Base-by-base conservation (phyloP, 257 asterid species). In the Lithospermum erythrorhizon region DNA sequence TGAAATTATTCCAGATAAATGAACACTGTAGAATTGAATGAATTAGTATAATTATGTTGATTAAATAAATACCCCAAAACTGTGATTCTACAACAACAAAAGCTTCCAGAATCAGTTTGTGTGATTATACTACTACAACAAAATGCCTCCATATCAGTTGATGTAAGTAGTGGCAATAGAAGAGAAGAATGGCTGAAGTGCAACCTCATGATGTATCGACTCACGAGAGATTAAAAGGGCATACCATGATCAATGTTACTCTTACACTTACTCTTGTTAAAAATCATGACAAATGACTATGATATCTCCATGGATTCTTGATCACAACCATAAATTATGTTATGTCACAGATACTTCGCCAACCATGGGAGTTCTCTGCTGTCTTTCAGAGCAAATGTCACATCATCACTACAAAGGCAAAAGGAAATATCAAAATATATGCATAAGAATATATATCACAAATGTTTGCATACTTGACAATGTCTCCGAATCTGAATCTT, bases 301-400 rank as follows among this genome's bases (percentile, higher is more conserved):
- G 3, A 14, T 11, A 41, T 41, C 49, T 41, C 49, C 17, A 11
- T 41, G 49, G 49, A 13, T 53, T 53, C 57, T 53, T 20, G 57
- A 53, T 53, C 27, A 20, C 57, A 41, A 1, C 57, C 13, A n/a
- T 19, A 20, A n/a, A 53, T 6, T n/a, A 9, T 7, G 57, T 55
- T 56, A 62, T 41, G 23, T 69, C 73, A 86, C 53, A 90, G 62
- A 75, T 87, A 91, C 78, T 86, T 88, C 53, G 80, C 70, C 80
- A 91, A 57, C 98, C 98, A 91, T 21, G 96, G 94, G 41, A 91
- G 78, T 27, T 91, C 96, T 72, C 79, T 73, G 83, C 94, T 79
- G 67, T 82, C 96, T 72, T 88, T 91, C 66, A 91, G 85, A 4
- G 98, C 98, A 73, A 88, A 88, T 55, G 83, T 72, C 62, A 91